Evolutionary conservation across 2,329 filamentous ascomycete genomes (phyloP).

Genomic region (Coniochaeta ligniaria): DNA sequence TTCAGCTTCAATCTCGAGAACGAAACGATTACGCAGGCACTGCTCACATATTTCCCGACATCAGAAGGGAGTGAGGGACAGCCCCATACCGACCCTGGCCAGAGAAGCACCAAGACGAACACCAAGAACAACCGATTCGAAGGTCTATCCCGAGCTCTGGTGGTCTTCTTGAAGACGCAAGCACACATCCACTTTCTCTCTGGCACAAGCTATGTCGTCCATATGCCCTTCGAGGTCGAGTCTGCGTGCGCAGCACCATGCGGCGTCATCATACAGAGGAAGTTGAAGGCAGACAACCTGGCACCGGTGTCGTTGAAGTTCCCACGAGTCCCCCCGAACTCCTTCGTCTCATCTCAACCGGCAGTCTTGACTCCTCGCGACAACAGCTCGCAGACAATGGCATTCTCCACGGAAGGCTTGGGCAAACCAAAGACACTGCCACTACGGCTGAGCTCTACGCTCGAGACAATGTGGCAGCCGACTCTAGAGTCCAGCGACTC

Average conservation of each 20-base stretch:
- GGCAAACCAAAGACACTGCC: slow-evolving; percentile 48
- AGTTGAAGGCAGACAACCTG: slow-evolving; percentile 45
- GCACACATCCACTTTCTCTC: slow-evolving; percentile 89
- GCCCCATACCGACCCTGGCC: slow-evolving; percentile 1
- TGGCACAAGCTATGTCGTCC: slow-evolving; percentile 80
- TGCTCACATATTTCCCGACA: slow-evolving; percentile 74
- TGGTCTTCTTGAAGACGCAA: slow-evolving; percentile 87
- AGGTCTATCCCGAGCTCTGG: slow-evolving; percentile 59
- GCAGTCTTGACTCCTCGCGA: slow-evolving; percentile 40
- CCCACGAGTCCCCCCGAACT: slow-evolving; percentile 67
- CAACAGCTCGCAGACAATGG: slow-evolving; percentile 26
- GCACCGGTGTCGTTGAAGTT: slow-evolving; percentile 47
- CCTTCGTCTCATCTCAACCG: slow-evolving; percentile 67
- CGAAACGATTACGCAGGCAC: slow-evolving; percentile 76
- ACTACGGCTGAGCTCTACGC: slow-evolving; percentile 42
- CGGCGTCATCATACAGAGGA: slow-evolving; percentile 82
- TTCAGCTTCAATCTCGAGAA: slow-evolving; percentile 84
- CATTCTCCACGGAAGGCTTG: slow-evolving; percentile 51
- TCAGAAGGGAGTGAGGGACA: slow-evolving; percentile 28
- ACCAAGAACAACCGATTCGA: slow-evolving; percentile 9
- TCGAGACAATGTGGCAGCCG: slow-evolving; percentile 52
- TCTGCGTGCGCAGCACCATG: slow-evolving; percentile 73
- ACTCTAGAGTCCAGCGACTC: slow-evolving; percentile 45
- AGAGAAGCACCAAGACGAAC: slow-evolving; percentile 2
- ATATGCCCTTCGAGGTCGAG: slow-evolving; percentile 92